These are phyloP conservation scores for Phlebiopsis flavidoalba DNA, from an alignment of 768 basidiomycete genomes.

Conservation along the genomic window DNA sequence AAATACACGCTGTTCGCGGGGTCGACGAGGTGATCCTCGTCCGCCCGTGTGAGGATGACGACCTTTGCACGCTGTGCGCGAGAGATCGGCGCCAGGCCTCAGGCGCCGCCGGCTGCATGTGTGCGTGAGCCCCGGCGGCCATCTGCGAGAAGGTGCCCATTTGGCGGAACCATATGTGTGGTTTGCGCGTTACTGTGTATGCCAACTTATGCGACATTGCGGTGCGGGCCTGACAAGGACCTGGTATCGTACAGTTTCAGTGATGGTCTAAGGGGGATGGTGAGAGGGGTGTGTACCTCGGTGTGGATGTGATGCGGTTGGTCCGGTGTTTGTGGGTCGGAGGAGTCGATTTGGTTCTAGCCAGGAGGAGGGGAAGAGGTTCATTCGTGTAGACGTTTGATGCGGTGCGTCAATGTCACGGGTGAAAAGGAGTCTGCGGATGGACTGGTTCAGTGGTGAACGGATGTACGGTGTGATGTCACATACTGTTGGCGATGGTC, in stretches of 20 bases:
- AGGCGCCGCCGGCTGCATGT: slow-evolving; percentile 35
- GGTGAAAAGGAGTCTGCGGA: slow-evolving; percentile 29
- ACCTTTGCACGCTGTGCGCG: slow-evolving; percentile 54
- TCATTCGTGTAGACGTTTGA: slow-evolving; percentile 45
- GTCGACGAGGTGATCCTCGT: slow-evolving; percentile 54
- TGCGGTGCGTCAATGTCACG: slow-evolving; percentile 41
- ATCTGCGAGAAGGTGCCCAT: slow-evolving; percentile 69
- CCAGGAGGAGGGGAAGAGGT: slow-evolving; percentile 63
- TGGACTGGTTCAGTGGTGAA: neutral
- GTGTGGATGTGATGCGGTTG: slow-evolving; percentile 56
- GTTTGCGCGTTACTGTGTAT: neutral
- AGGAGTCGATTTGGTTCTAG: slow-evolving; percentile 45
- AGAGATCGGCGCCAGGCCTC: too few species aligned
- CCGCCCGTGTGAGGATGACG: slow-evolving; percentile 58
- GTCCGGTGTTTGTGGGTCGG: slow-evolving; percentile 55
- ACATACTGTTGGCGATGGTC: neutral
- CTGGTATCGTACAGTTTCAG: too few species aligned
- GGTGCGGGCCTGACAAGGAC: too few species aligned
- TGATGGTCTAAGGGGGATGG: too few species aligned
- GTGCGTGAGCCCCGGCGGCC: slow-evolving; percentile 62
- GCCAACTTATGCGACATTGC: too few species aligned
- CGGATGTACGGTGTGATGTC: neutral
- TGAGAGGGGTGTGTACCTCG: slow-evolving; percentile 32
- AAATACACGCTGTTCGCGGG: slow-evolving; percentile 45
- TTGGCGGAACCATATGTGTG: slow-evolving; percentile 42